phyloP scores from a whole-genome alignment of 2,329 filamentous ascomycete genomes.

The Intubia oerlemansii region DNA sequence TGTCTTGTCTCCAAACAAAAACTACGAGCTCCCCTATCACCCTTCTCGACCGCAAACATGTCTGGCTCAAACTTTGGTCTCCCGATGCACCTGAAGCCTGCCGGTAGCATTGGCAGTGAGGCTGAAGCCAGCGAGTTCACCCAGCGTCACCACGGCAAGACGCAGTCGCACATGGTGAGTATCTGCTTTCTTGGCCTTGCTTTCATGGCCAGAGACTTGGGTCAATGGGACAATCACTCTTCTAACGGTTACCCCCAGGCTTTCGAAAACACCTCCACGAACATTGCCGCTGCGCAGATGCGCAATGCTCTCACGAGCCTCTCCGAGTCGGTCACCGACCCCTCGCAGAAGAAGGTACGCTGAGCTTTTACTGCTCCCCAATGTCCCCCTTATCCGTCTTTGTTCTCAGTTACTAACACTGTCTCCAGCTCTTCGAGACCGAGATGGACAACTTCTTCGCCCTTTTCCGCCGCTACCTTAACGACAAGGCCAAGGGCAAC shows the following conservation, averaged over 20 bases:
- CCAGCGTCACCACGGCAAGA: slow-evolving; percentile 62
- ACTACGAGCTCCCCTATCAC: too few species aligned
- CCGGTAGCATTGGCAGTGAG: too few species aligned
- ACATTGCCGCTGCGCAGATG: slow-evolving; percentile 96
- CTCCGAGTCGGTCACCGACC: slow-evolving; percentile 71
- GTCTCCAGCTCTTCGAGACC: slow-evolving; percentile 69
- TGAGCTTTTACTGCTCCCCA: not conserved
- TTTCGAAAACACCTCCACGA: slow-evolving; percentile 98
- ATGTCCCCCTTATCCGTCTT: not conserved
- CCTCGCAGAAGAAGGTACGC: slow-evolving; percentile 58
- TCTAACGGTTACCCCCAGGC: slow-evolving; percentile 44
- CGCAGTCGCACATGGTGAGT: slow-evolving; percentile 69
- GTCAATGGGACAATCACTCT: too few species aligned
- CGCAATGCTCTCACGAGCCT: slow-evolving; percentile 90
- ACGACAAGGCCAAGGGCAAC: slow-evolving; percentile 98
- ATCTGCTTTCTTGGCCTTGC: too few species aligned
- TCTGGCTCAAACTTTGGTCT: slow-evolving; percentile 52
- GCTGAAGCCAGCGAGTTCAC: slow-evolving; percentile 31
- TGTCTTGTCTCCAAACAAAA: too few species aligned
- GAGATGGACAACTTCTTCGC: slow-evolving; percentile 99
- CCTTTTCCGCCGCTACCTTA: slow-evolving; percentile 92
- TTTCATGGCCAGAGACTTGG: too few species aligned
- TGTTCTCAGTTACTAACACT: slow-evolving; percentile 1
- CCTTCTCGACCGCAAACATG: slow-evolving; percentile 43
- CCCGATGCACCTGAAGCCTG: slow-evolving; percentile 63